These are phyloP conservation scores for Cladophialophora yegresii DNA, from an alignment of 2,329 filamentous ascomycete species.

Conservation along the genomic window DNA sequence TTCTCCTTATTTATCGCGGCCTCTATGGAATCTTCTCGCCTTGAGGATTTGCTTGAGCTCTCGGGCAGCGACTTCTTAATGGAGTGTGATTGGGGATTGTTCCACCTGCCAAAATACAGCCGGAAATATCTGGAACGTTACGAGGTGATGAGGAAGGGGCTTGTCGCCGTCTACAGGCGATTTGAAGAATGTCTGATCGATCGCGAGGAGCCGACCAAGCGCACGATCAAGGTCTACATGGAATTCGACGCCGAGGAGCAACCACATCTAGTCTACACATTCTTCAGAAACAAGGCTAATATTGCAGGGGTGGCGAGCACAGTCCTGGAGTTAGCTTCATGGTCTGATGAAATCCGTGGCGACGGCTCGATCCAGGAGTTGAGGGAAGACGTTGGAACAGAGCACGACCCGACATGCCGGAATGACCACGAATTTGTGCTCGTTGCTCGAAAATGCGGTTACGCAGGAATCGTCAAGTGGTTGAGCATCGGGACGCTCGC, in stretches of 20 bases:
- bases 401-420: slow-evolving; percentile 38
- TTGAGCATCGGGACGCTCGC: not conserved
- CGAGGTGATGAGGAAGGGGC: not conserved
- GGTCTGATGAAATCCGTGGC: not conserved
- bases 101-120: not conserved
- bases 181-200: not conserved
- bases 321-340: not conserved
- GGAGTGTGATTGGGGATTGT: not conserved
- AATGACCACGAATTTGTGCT: slow-evolving; percentile 44
- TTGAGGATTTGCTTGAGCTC: not conserved
- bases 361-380: not conserved
- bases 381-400: slow-evolving; percentile 21
- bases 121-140: not conserved
- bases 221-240: not conserved
- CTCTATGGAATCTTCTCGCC: not conserved
- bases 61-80: not conserved
- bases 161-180: not conserved
- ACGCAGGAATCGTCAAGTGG: not conserved
- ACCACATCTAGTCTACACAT: not conserved
- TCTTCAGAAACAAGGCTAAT: not conserved
- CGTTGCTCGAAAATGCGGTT: slow-evolving; percentile 37
- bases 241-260: not conserved
- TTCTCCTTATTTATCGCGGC: slow-evolving; percentile 38
- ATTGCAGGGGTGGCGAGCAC: not conserved
- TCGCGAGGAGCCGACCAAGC: not conserved